Percentiles rank a stretch among this genome's conserved stretches.
Evolutionary conservation across 169 alveolate species (phyloP).

Genomic region (Condylostoma magnum): DNA sequence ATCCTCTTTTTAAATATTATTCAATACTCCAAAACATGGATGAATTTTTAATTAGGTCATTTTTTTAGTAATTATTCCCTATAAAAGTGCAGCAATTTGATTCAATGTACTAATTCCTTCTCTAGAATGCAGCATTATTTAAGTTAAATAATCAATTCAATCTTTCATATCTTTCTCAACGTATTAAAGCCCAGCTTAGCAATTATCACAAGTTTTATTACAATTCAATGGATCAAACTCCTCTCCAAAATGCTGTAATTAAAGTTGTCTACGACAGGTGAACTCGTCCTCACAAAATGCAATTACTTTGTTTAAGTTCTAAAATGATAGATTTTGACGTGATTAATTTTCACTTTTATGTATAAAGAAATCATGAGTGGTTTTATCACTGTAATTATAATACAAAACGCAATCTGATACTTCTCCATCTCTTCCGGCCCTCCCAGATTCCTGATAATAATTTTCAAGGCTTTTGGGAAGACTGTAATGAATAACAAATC

Average conservation of each 20-base stretch:
- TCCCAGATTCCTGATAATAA: conserved; percentile 97
- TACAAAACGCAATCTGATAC: conserved; percentile 70
- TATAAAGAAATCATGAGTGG: conserved; percentile 53
- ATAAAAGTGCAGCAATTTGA: conserved; percentile 7
- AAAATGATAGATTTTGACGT: conserved; percentile 26
- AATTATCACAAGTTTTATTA: conserved; percentile 58
- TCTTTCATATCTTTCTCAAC: conserved; percentile 47
- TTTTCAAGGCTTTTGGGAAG: conserved; percentile 97
- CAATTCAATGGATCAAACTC: conserved; percentile 64
- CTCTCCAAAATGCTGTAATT: conserved; percentile 82
- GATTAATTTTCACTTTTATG: conserved; percentile 31
- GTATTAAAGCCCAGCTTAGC: conserved; percentile 36
- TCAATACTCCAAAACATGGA: neutral
- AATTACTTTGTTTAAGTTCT: conserved; percentile 56
- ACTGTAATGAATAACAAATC: conserved; percentile 97
- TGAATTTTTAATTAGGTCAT: neutral
- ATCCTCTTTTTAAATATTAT: neutral
- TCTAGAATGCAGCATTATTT: neutral
- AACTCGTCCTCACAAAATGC: conserved; percentile 83
- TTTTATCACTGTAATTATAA: conserved; percentile 68
- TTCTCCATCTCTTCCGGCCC: conserved; percentile 98
- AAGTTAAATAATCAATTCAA: conserved; percentile 11
- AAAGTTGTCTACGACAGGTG: conserved; percentile 77
- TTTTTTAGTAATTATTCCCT: conserved; percentile 1
- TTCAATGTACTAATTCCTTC: neutral